Evolutionary conservation across 2,329 filamentous ascomycete species (phyloP).

Genomic region (Sarocladium brachiariae): DNA sequence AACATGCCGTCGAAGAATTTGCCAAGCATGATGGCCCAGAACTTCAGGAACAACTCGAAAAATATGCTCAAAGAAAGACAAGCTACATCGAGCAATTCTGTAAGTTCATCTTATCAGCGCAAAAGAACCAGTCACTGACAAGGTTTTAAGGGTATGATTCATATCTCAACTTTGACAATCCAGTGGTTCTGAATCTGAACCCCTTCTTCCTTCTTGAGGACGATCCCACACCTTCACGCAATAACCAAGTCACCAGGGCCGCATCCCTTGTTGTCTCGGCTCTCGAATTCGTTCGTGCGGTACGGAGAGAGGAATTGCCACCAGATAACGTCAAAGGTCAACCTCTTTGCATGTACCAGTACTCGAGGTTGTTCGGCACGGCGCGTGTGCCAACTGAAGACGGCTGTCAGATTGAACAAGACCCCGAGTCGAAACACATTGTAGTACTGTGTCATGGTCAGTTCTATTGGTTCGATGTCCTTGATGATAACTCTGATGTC

Average conservation of each 20-base stretch:
- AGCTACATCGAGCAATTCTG: constrained; percentile 99
- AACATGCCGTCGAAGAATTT: constrained; percentile 75
- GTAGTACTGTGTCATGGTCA: constrained; percentile 92
- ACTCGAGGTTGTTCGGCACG: constrained; percentile 89
- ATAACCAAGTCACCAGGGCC: constrained; percentile 92
- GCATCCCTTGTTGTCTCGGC: constrained; percentile 88
- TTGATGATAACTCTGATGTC: constrained; percentile 88
- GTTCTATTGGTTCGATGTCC: constrained; percentile 97
- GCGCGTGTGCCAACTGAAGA: constrained; percentile 89
- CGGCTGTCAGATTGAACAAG: constrained; percentile 92
- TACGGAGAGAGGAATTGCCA: constrained; percentile 85
- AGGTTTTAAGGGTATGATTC: constrained; percentile 80
- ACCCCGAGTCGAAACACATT: constrained; percentile 86
- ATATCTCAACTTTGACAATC: constrained; percentile 95
- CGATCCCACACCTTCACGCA: constrained; percentile 90
- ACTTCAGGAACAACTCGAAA: constrained; percentile 81
- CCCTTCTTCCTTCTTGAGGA: constrained; percentile 97
- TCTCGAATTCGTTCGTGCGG: constrained; percentile 84
- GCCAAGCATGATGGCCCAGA: constrained; percentile 72
- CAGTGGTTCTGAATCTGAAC: constrained; percentile 93
- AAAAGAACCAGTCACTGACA: not conserved
- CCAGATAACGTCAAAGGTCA: constrained; percentile 79
- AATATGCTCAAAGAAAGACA: constrained; percentile 82
- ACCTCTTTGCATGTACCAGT: constrained; percentile 97
- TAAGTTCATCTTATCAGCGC: constrained; percentile 37